A percentile compares a stretch with the other conserved stretches of the same genome.
These are phyloP conservation scores for Eimeria praecox DNA, from an alignment of 169 alveolate genomes.

Conservation along the genomic window DNA sequence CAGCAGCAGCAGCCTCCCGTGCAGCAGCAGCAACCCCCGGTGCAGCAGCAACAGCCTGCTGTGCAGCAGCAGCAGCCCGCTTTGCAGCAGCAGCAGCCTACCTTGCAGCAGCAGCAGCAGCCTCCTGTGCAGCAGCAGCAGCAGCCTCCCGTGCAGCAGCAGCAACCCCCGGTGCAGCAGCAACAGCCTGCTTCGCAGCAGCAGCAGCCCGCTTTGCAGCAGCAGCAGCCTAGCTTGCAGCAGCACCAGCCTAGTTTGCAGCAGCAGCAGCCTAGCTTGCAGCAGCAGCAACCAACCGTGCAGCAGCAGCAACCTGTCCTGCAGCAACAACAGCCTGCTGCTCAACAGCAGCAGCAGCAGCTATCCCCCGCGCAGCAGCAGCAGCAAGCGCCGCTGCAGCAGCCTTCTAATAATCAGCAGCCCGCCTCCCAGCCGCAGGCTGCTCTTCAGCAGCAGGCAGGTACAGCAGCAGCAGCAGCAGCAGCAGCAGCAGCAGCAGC, in stretches of 20 bases:
- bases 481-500: background rate
- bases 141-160: slow-evolving; percentile 27
- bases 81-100: background rate
- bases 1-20: background rate
- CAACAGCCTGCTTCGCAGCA: background rate
- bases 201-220: slow-evolving; percentile 30
- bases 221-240: background rate
- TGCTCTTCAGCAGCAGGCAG: background rate
- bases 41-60: background rate
- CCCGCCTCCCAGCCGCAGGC: background rate
- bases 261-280: background rate
- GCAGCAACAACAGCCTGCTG: background rate
- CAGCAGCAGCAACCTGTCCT: background rate
- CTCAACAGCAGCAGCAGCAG: background rate
- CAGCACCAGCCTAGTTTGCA: background rate
- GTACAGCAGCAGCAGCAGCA: background rate
- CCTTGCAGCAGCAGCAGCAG: background rate
- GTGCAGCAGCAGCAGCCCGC: background rate
- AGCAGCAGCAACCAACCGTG: slow-evolving; percentile 11
- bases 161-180: background rate
- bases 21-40: background rate
- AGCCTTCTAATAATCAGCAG: background rate
- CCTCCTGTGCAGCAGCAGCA: slow-evolving; percentile 18
- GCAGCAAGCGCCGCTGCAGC: background rate
- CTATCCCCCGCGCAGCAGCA: background rate